phyloP scores from a whole-genome alignment of 2,329 filamentous ascomycete species.

The Proliferodiscus dingleyae region DNA sequence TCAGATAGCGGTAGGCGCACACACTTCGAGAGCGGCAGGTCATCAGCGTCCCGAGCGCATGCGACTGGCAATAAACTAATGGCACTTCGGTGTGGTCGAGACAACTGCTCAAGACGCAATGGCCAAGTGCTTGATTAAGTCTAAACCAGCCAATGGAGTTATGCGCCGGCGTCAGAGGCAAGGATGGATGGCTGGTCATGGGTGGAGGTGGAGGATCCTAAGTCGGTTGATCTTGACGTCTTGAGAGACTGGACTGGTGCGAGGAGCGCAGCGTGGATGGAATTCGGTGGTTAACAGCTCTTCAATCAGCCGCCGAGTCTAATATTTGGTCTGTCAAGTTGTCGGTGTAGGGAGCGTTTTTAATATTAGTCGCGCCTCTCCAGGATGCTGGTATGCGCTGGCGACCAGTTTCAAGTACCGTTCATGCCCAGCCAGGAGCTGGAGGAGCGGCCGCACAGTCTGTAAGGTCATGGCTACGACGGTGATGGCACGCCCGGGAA shows the following conservation, averaged over 20 bases:
- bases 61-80: constrained; percentile 15
- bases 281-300: constrained; percentile 4
- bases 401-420: constrained; percentile 29
- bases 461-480: constrained; percentile 17
- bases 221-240: constrained; percentile 10
- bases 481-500: constrained; percentile 16
- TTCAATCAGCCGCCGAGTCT: constrained; percentile 12
- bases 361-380: constrained; percentile 19
- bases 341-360: constrained; percentile 15
- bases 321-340: neutral
- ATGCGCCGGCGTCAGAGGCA: constrained; percentile 25
- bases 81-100: constrained; percentile 20
- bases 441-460: constrained; percentile 10
- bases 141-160: constrained; percentile 25
- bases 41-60: constrained; percentile 19
- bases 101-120: constrained; percentile 26
- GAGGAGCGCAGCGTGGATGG: constrained; percentile 4
- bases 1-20: constrained; percentile 11
- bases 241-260: constrained; percentile 5
- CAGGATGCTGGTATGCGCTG: constrained; percentile 30
- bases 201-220: constrained; percentile 19
- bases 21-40: constrained; percentile 9
- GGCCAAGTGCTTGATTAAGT: constrained; percentile 29
- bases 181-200: constrained; percentile 21
- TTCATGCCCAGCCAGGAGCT: constrained; percentile 26